A percentile compares a stretch with the other conserved stretches of the same genome.
Conservation (phyloP, 129 eudicot genomes). For the Escallonia rubra region DNA sequence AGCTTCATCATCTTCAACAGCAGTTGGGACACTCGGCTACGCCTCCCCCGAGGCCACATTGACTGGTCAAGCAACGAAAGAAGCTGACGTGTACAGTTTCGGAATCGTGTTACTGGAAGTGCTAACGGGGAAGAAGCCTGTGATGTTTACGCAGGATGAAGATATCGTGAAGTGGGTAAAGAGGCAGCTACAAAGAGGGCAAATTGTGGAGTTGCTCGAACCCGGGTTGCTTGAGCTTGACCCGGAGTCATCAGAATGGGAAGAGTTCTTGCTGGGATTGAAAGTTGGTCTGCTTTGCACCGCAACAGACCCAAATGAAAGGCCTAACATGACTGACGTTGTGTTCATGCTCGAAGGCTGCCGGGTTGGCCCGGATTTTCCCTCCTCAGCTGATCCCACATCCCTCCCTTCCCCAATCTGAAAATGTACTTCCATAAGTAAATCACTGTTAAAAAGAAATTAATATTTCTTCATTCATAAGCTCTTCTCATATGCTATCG, state of each 20-base stretch:
- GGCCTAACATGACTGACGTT: slow-evolving; percentile 73
- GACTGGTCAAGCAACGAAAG: slow-evolving; percentile 53
- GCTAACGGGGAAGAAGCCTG: slow-evolving; percentile 65
- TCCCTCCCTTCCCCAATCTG: slow-evolving; percentile 52
- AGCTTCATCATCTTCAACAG: slow-evolving; percentile 58
- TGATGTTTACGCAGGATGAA: slow-evolving; percentile 68
- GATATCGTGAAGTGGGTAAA: slow-evolving; percentile 95
- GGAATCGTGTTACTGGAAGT: slow-evolving; percentile 77
- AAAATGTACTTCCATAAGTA: slow-evolving; percentile 12
- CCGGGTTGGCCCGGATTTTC: slow-evolving; percentile 73
- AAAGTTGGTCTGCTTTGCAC: slow-evolving; percentile 87
- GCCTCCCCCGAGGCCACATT: slow-evolving; percentile 62
- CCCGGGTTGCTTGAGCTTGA: slow-evolving; percentile 84
- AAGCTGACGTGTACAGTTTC: slow-evolving; percentile 71
- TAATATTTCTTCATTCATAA: slow-evolving; percentile 15
- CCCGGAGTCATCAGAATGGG: slow-evolving; percentile 94
- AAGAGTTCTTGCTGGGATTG: slow-evolving; percentile 75
- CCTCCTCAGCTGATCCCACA: slow-evolving; percentile 79
- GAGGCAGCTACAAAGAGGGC: slow-evolving; percentile 70
- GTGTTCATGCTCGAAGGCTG: slow-evolving; percentile 96
- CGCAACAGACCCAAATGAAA: slow-evolving; percentile 59
- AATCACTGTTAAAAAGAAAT: neutral
- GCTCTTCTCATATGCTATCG: neutral
- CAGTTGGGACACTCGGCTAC: slow-evolving; percentile 72
- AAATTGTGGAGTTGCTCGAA: slow-evolving; percentile 58